These are phyloP conservation scores for Cyclotella sp. DNA, from an alignment of 108 stramenopile species.

Conservation along the genomic window DNA sequence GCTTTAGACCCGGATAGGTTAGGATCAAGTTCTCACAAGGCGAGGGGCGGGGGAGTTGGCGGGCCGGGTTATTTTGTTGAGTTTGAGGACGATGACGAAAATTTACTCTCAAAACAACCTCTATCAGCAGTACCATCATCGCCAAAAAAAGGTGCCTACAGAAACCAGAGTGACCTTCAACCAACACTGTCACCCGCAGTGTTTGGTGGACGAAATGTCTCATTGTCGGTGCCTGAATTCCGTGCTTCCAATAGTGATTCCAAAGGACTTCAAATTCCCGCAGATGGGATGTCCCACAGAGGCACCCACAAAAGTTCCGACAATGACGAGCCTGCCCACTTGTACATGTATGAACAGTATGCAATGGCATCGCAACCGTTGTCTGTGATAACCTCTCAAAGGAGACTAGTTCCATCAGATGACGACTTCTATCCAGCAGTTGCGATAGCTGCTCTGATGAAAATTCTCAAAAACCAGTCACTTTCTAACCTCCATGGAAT, in stretches of 20 bases:
- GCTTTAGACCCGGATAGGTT: constrained; percentile 94
- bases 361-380: constrained; percentile 88
- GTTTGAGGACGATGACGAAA: constrained; percentile 42
- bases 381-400: constrained; percentile 64
- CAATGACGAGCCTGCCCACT: constrained; percentile 81
- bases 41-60: constrained; percentile 82
- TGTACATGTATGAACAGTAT: constrained; percentile 92
- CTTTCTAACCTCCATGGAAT: constrained; percentile 91
- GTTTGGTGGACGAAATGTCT: constrained; percentile 16
- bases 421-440: constrained; percentile 95
- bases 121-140: constrained; percentile 18
- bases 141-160: constrained; percentile 14
- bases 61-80: constrained; percentile 86
- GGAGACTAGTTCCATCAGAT: constrained; percentile 73
- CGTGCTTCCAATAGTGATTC: constrained; percentile 4
- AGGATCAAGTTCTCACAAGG: constrained; percentile 59
- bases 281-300: constrained; percentile 23
- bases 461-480: constrained; percentile 87
- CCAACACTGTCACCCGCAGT: constrained; percentile 7
- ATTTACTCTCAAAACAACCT: not conserved
- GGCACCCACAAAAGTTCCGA: constrained; percentile 52
- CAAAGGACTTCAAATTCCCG: not conserved
- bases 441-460: constrained; percentile 89
- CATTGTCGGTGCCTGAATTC: constrained; percentile 17
- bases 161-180: not conserved